Conservation (phyloP, 2,329 filamentous ascomycete genomes). For the Westerdykella sp. region DNA sequence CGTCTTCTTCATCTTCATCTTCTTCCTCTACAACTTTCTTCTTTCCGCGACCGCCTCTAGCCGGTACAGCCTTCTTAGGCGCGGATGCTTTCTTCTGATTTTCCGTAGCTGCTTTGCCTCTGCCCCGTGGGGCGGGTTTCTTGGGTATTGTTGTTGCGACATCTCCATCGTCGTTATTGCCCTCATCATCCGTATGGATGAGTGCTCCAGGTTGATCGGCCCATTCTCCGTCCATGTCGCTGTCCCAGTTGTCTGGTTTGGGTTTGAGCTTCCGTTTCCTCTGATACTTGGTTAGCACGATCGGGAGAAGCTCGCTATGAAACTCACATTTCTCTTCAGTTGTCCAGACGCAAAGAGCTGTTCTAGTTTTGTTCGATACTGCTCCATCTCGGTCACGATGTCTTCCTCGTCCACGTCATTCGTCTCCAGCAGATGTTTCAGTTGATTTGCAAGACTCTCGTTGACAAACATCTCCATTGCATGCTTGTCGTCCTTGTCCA, state of each 20-base stretch:
- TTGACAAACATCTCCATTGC: conserved; percentile 59
- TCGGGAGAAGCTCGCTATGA: conserved; percentile 3
- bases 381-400: conserved; percentile 67
- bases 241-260: conserved; percentile 77
- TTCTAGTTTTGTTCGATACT: conserved; percentile 63
- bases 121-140: conserved; percentile 41
- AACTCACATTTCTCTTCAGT: conserved; percentile 43
- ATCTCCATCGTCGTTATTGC: conserved; percentile 39
- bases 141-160: conserved; percentile 29
- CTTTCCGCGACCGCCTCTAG: conserved; percentile 37
- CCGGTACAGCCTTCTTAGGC: conserved; percentile 10
- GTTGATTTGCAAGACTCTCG: conserved; percentile 39
- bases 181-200: conserved; percentile 47
- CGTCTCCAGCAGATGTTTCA: conserved; percentile 43
- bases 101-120: conserved; percentile 39
- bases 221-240: conserved; percentile 83
- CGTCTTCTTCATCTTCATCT: conserved; percentile 36
- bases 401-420: conserved; percentile 64
- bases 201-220: conserved; percentile 67
- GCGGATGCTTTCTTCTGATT: conserved; percentile 24
- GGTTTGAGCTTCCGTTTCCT: conserved; percentile 60
- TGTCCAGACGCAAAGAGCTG: conserved; percentile 62
- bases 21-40: conserved; percentile 39
- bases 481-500: conserved; percentile 91
- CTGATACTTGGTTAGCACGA: conserved; percentile 20